Base-by-base conservation (phyloP, 352 stramenopile species). In the Hyaloperonospora arabidopsidis region DNA sequence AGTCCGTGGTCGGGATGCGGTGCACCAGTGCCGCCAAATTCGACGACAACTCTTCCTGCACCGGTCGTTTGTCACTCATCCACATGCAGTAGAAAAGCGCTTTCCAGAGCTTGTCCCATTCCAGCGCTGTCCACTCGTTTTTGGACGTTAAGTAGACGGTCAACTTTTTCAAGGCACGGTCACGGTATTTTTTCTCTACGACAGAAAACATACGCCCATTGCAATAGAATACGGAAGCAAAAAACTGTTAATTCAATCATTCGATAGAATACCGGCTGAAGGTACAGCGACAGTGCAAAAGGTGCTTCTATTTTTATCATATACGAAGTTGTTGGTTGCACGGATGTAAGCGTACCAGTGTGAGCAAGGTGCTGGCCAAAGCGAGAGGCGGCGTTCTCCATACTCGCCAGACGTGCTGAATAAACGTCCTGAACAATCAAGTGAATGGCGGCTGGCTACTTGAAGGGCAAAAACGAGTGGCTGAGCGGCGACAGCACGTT, bases 81-180 rank as follows among this genome's bases (percentile, higher is more conserved):
- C 83, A 93, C 79, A 93, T 90, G 67, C 83, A 93, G 67, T 93
- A 93, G 59, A 91, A 93, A 7, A 93, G 75, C 66, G 83, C 83
- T 61, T 90, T 93, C 83, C 83, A 93, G 50, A 93, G 78, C 68
- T 93, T 93, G 70, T 93, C 83, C 76, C 77, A 87, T 55, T 93
- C 83, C 40, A 90, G 67, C 17, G 74, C 64, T 22, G 58, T 79
- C 83, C 83, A 93, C 53, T 76, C 59, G 34, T 50, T 67, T 59
- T 84, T 84, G 59, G 79, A 76, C 8, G 65, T 71, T 52, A 93
- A 57, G 61, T 87, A 93, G 38, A 79, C 54, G 13, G 79, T 84
- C 62, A 93, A 63, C 61, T 88, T 93, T 59, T 89, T 89, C 6
- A 93, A 70, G 32, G 83, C 80, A 39, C 80, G 74, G 57, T 93